Evolutionary conservation across 805 yeast genomes (phyloP).

Genomic region (Ogataea pilisensis): DNA sequence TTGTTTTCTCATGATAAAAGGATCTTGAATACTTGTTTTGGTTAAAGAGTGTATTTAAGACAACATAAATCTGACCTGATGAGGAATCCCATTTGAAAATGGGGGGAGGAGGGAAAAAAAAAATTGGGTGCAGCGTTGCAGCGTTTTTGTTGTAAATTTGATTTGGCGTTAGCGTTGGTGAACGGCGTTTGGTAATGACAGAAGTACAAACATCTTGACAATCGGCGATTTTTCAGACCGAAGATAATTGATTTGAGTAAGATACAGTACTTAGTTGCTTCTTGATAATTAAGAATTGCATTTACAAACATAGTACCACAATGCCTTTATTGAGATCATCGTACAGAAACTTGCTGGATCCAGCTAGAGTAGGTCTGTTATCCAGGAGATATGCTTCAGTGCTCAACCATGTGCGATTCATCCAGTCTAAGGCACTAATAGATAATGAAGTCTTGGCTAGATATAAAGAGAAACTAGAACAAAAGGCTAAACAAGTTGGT

Average conservation of each 20-base stretch:
- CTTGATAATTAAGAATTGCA: too few relatives aligned
- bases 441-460: conserved; percentile 32
- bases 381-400: conserved; percentile 21
- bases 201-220: too few relatives aligned
- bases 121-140: too few relatives aligned
- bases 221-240: neutral
- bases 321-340: neutral
- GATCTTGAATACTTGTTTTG: too few relatives aligned
- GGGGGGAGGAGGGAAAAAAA: too few relatives aligned
- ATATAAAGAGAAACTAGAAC: conserved; percentile 39
- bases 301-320: neutral
- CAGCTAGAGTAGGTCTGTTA: neutral
- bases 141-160: neutral
- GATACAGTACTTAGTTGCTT: too few relatives aligned
- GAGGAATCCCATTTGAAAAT: too few relatives aligned
- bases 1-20: too few relatives aligned
- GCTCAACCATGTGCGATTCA: conserved; percentile 23
- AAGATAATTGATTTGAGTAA: too few relatives aligned
- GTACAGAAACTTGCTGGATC: neutral
- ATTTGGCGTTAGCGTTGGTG: neutral
- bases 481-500: conserved; percentile 39
- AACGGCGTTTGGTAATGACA: neutral
- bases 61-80: too few relatives aligned
- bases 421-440: conserved; percentile 25
- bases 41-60: too few relatives aligned